Base-by-base conservation (phyloP, 192 early-diverging fungal species). In the Coemansia sp. region DNA sequence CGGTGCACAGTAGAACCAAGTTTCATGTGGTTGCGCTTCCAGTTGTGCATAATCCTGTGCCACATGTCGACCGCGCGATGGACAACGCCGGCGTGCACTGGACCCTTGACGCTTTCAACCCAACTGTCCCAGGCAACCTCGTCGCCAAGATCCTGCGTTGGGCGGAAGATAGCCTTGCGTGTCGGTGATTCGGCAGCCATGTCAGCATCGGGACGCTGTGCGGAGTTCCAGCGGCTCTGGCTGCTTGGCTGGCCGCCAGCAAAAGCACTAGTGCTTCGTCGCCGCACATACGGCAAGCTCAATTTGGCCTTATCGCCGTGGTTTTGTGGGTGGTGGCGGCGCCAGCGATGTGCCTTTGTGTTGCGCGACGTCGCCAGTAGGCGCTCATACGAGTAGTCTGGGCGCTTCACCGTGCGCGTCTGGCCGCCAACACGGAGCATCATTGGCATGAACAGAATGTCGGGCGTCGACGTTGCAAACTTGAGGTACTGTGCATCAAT, bases 341-440 rank as follows among this genome's bases (percentile, higher is more conserved):
- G 35, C 68, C 68, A 69, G n/a, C 67, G 67, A 10, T 45, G 47
- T 3, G 54, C 56, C 14, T 77, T 77, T 12, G 62, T 54, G n/a
- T 24, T 60, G 12, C 73, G 67, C 5, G 73, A 67, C 25, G 55
- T 21, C 2, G 64, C 56, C 28, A 77, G 48, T 11, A 70, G 28
- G 6, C 60, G 73, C 56, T 69, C 67, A 12, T 70, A 77, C 1
- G 62, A 66, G 22, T 56, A 59, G 53, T 71, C 67, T 6, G 67
- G 68, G 2, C 59, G 58, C 19, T 54, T 59, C 18, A 67, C 49
- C 9, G 60, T 44, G 31, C 48, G 56, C 38, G n/a, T n/a, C 4
- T 67, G 67, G 23, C 52, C 60, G 3, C 50, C 56, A 45, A 51
- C 30, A 27, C 31, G 47, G 2, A 65, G 60, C 7, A 52, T 21